Conservation (phyloP, 495 filamentous ascomycete species). For the Elaphomyces granulatus region DNA sequence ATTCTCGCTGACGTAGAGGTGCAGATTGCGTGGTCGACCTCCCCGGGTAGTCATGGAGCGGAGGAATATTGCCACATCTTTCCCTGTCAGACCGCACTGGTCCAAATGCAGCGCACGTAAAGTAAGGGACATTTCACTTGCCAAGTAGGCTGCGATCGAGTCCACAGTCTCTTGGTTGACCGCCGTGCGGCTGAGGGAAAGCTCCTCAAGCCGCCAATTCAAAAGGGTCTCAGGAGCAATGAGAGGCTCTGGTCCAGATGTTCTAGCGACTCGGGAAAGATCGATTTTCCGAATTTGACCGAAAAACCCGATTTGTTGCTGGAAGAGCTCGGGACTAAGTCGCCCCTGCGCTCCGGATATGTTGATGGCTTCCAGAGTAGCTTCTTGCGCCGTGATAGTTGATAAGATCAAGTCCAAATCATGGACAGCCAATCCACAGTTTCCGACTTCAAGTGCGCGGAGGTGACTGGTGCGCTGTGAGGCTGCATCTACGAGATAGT, state of each 20-base stretch:
- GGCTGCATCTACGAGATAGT: slow-evolving; percentile 54
- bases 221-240: slow-evolving; percentile 52
- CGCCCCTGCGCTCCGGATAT: slow-evolving; percentile 65
- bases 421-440: slow-evolving; percentile 52
- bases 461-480: slow-evolving; percentile 50
- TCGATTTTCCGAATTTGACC: slow-evolving; percentile 58
- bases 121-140: slow-evolving; percentile 44
- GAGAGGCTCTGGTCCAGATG: slow-evolving; percentile 47
- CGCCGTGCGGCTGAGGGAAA: slow-evolving; percentile 50
- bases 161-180: slow-evolving; percentile 42
- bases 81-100: slow-evolving; percentile 66
- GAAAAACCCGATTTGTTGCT: slow-evolving; percentile 49
- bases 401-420: slow-evolving; percentile 32
- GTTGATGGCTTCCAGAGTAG: slow-evolving; percentile 61
- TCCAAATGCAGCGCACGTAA: slow-evolving; percentile 59
- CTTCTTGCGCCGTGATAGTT: slow-evolving; percentile 42
- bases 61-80: slow-evolving; percentile 63
- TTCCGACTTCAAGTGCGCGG: slow-evolving; percentile 67
- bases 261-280: slow-evolving; percentile 50
- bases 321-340: slow-evolving; percentile 47
- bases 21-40: slow-evolving; percentile 47
- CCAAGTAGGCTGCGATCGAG: slow-evolving; percentile 49
- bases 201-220: slow-evolving; percentile 61
- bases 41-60: slow-evolving; percentile 46
- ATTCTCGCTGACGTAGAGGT: slow-evolving; percentile 72